Base-by-base conservation (phyloP, 2,329 filamentous ascomycete genomes). In the Monilinia aucupariae region DNA sequence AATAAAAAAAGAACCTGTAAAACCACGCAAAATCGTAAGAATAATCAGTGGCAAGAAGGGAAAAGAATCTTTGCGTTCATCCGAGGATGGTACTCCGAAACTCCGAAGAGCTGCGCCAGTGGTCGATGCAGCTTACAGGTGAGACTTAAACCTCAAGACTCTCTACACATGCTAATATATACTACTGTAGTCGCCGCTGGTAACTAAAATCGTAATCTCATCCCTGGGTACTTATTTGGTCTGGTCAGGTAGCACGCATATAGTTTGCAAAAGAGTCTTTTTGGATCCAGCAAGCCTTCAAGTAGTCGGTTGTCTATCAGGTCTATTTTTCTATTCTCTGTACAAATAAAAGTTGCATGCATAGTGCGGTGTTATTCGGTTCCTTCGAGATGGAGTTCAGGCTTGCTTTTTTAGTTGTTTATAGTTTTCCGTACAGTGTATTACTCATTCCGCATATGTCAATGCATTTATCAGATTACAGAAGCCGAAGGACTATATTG, bases 111-210 rank as follows among this genome's bases (percentile, higher is more conserved):
- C 72, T 32, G 73, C 75, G 62, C 76, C 76, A n/a, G 69, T 74
- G 25, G 74, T 77, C 48, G 75, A 72, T 13, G 74, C 71, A 63
- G 76, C 76, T 59, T 78, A 78, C 59, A 72, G 71, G 73, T 71
- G 70, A 63, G 64, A 62, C n/a, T 53, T 45, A 39, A 20, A 59
- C 34, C 55, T 52, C 41, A 20, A 27, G 20, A 9, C 64, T 62
- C 61, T 68, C 67, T 66, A 60, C 61, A 63, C 64, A 63, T 62
- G 62, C 60, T 71, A 61, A 51, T 43, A 39, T 27, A 39, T 63
- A 27, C 22, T 62, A 30, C 8, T 22, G 27, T 37, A 74, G 73
- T 54, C 76, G 76, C 63, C 76, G 76, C 53, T 78, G 76, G 76
- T 78, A 69, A 55, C 37, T 34, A n/a, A 48, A 22, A 43, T 25